phyloP scores from a whole-genome alignment of 306 rosid genomes.

The Citrullus colocynthis region DNA sequence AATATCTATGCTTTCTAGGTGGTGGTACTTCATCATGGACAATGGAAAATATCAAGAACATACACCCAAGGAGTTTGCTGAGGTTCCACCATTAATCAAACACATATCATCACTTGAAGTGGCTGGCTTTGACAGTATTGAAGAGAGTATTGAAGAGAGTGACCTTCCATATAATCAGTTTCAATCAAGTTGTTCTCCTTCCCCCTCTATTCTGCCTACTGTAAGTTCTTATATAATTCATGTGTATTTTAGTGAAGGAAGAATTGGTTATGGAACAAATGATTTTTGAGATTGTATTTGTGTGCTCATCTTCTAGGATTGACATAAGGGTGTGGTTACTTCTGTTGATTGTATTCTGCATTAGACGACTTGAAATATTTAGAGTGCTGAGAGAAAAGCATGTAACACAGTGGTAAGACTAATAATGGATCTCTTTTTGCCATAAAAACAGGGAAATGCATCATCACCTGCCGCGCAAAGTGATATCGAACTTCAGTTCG shows the following conservation, averaged over 20 bases:
- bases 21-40: slow-evolving; percentile 1
- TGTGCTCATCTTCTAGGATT: neutral
- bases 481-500: slow-evolving; percentile 14
- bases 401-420: neutral
- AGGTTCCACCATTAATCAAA: slow-evolving; percentile 44
- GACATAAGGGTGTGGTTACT: neutral
- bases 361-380: neutral
- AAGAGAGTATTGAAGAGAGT: slow-evolving; percentile 5
- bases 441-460: slow-evolving; percentile 27
- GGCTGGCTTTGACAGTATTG: slow-evolving; percentile 35
- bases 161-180: neutral
- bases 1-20: neutral
- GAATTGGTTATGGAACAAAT: neutral
- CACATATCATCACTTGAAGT: slow-evolving; percentile 37
- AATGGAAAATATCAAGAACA: slow-evolving; percentile 5
- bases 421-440: neutral
- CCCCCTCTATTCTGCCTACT: slow-evolving; percentile 11
- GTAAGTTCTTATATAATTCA: slow-evolving; percentile 25
- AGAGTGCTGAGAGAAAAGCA: neutral
- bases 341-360: neutral
- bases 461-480: slow-evolving; percentile 13
- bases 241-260: neutral
- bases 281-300: neutral
- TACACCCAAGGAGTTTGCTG: slow-evolving; percentile 14
- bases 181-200: slow-evolving; percentile 17